These are phyloP conservation scores for Termitomyces sp. DNA, from an alignment of 768 basidiomycete species.

Conservation along the genomic window DNA sequence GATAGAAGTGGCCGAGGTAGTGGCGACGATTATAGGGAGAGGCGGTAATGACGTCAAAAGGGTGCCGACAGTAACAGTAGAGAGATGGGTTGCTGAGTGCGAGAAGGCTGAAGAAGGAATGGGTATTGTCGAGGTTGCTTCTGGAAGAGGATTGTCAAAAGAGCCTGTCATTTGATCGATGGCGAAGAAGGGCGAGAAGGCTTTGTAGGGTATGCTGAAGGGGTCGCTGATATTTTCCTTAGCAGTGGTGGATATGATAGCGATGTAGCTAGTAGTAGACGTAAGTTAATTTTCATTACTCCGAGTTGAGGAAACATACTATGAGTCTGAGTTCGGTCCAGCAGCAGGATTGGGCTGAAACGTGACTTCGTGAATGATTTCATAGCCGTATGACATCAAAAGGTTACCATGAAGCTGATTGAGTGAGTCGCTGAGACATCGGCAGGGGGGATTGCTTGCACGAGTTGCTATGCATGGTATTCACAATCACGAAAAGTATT, in stretches of 20 bases:
- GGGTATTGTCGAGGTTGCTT: conserved; percentile 41
- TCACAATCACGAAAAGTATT: not conserved
- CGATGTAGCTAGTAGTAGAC: conserved; percentile 47
- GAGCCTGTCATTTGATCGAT: conserved; percentile 58
- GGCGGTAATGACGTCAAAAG: conserved; percentile 20
- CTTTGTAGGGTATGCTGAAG: conserved; percentile 25
- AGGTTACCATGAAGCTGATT: conserved; percentile 51
- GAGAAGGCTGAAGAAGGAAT: conserved; percentile 32
- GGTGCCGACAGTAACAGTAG: conserved; percentile 35
- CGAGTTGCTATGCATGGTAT: conserved; percentile 37
- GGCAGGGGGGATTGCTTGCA: conserved; percentile 51
- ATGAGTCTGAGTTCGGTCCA: conserved; percentile 51
- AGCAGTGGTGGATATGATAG: conserved; percentile 39
- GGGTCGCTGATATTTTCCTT: conserved; percentile 22
- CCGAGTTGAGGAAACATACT: conserved; percentile 34
- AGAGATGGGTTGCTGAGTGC: conserved; percentile 23
- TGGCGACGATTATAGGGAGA: conserved; percentile 6
- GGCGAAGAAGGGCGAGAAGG: conserved; percentile 54
- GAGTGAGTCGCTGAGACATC: conserved; percentile 45
- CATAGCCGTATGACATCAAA: not conserved
- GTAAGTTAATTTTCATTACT: not conserved
- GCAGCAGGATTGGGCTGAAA: conserved; percentile 49
- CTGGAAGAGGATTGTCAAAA: conserved; percentile 42
- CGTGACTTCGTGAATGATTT: not conserved
- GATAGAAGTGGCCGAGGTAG: conserved; percentile 5